A percentile compares a stretch with the other conserved stretches of the same genome.
Conservation (phyloP, 2,329 filamentous ascomycete species). For the Immersiporthe knoxdaviesiana region DNA sequence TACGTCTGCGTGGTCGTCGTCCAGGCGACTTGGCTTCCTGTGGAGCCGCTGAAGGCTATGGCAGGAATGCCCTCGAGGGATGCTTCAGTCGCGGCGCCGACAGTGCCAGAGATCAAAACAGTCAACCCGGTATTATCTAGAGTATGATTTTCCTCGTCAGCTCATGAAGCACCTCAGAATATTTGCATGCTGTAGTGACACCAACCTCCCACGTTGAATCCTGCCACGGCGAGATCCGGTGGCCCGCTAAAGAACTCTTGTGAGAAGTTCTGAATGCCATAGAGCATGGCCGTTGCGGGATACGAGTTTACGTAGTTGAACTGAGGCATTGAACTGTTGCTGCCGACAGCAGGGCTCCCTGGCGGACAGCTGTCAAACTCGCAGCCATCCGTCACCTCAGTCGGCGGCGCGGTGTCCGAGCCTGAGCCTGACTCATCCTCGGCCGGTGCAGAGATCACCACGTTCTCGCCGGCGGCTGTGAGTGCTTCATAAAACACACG, state of each 20-base stretch:
- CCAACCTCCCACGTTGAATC: slow-evolving; percentile 57
- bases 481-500: slow-evolving; percentile 62
- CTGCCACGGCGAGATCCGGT: slow-evolving; percentile 66
- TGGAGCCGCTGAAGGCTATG: slow-evolving; percentile 65
- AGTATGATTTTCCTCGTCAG: neutral
- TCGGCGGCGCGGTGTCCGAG: slow-evolving; percentile 54
- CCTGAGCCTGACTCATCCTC: slow-evolving; percentile 69
- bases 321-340: slow-evolving; percentile 58
- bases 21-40: slow-evolving; percentile 19
- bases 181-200: neutral
- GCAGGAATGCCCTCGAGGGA: slow-evolving; percentile 61
- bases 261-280: slow-evolving; percentile 62
- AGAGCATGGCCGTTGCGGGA: slow-evolving; percentile 65
- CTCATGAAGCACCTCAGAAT: neutral
- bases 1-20: slow-evolving; percentile 51
- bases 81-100: slow-evolving; percentile 66
- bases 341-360: slow-evolving; percentile 59
- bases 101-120: slow-evolving; percentile 66
- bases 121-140: slow-evolving; percentile 56
- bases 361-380: slow-evolving; percentile 64
- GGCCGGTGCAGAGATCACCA: slow-evolving; percentile 68
- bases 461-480: slow-evolving; percentile 58
- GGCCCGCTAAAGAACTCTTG: slow-evolving; percentile 56
- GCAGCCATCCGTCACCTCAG: slow-evolving; percentile 53
- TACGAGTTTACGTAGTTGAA: slow-evolving; percentile 75